Conservation (phyloP, 371 early-diverging fungal species). For the Quaeritorhiza haematococci region DNA sequence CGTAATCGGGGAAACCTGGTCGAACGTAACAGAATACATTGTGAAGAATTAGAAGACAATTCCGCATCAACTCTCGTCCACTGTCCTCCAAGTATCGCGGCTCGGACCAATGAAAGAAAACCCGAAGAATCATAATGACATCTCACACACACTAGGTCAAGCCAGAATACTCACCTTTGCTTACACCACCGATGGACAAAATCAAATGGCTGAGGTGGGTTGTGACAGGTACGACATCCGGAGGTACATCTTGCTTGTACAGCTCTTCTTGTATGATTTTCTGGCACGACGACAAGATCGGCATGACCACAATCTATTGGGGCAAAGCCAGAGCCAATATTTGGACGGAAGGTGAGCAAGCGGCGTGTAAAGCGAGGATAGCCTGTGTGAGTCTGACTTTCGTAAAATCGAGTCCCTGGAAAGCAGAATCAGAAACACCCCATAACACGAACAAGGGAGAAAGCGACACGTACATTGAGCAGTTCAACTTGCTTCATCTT, state of each 20-base stretch:
- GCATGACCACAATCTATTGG: constrained; percentile 58
- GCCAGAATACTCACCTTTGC: constrained; percentile 54
- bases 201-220: constrained; percentile 78
- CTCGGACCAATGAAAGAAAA: too few relatives aligned
- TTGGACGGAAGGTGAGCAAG: too few relatives aligned
- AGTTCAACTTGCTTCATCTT: constrained; percentile 64
- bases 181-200: constrained; percentile 81
- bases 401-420: too few relatives aligned
- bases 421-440: too few relatives aligned
- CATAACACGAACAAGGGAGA: too few relatives aligned
- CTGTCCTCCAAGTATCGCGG: too few relatives aligned
- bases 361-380: too few relatives aligned
- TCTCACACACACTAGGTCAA: neutral
- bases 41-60: neutral
- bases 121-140: too few relatives aligned
- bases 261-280: constrained; percentile 36
- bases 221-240: constrained; percentile 62
- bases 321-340: neutral
- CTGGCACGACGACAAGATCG: constrained; percentile 72
- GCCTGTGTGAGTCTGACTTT: too few relatives aligned
- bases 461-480: constrained; percentile 44
- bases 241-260: constrained; percentile 35
- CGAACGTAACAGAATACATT: too few relatives aligned
- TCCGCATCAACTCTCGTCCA: neutral
- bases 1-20: constrained; percentile 79